Conservation (phyloP, 208 protist species). For the Trichomonas gallinae region DNA sequence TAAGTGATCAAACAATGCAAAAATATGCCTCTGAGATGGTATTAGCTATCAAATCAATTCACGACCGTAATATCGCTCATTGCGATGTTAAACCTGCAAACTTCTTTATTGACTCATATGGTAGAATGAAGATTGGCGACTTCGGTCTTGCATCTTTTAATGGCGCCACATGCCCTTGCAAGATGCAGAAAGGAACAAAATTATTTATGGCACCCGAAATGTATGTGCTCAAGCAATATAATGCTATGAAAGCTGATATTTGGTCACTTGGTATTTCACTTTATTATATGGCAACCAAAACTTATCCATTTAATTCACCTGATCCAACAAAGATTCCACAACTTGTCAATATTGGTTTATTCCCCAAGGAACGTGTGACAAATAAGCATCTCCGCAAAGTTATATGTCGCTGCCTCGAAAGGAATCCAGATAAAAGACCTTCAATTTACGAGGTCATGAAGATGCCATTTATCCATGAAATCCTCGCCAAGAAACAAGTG, state of each 20-base stretch:
- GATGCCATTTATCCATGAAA: constrained; percentile 28
- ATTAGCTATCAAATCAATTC: neutral
- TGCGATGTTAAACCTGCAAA: neutral
- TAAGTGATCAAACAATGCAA: neutral
- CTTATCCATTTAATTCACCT: neutral
- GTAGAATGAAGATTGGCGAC: neutral
- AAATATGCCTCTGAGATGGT: neutral
- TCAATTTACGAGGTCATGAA: constrained; percentile 38
- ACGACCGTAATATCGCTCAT: neutral
- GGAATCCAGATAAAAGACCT: constrained; percentile 27
- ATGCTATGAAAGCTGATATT: constrained; percentile 43
- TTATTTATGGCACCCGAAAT: neutral
- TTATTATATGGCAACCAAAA: neutral
- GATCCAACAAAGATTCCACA: neutral
- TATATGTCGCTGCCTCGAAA: neutral
- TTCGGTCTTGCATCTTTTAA: neutral
- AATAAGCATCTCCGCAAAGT: neutral
- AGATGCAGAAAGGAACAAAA: neutral
- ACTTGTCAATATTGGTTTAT: neutral
- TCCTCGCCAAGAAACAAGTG: neutral
- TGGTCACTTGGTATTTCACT: constrained; percentile 49
- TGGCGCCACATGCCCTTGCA: neutral
- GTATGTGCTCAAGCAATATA: neutral
- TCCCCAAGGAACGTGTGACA: neutral
- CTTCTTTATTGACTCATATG: neutral